Base-by-base conservation (phyloP, 352 stramenopile species). In the Phytophthora cactorum region DNA sequence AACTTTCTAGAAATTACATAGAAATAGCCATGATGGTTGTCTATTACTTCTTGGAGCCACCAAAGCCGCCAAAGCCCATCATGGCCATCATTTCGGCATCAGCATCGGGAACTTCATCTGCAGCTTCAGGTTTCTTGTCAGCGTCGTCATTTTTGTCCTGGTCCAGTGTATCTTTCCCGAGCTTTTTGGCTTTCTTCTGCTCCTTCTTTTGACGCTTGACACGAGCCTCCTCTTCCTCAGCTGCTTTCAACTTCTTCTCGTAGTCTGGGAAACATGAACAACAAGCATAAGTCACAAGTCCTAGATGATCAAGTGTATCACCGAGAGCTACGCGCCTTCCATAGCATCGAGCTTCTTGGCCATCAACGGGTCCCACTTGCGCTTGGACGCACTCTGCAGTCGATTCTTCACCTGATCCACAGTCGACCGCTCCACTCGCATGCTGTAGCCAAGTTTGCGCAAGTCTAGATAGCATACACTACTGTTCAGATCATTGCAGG, bases 51-150 rank as follows among this genome's bases (percentile, higher is more conserved):
- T 94, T 97, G 8, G 86, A 92, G 34, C 86, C 79, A 27, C 86
- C 81, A 59, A 98, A 98, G 41, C 89, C 88, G 1, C 78, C 79
- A 56, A 98, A 97, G 31, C 91, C 91, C 92, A 98, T 98, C 84
- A 97, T 90, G 17, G 90, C 88, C 85, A 94, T 95, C 89, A 98
- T 97, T 34, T 85, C 88, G 5, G 84, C 84, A 28, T 97, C 88
- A 28, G 72, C 55, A 4, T 68, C 56, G 36, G 61, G 43, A 61
- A 57, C 52, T 49, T 64, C 53, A 15, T 74, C 59, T 43, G 15
- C 46, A 56, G 29, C 46, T 55, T 71, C 53, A 14, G 41, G 9
- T 47, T 58, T 66, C 51, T 72, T 76, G 4, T 76, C 66, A 52
- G 36, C 47, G 29, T 45, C 36, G 6, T 60, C 10, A 5, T 52